Conservation (phyloP, 139 green algal species). For the Tetraselmis chui region DNA sequence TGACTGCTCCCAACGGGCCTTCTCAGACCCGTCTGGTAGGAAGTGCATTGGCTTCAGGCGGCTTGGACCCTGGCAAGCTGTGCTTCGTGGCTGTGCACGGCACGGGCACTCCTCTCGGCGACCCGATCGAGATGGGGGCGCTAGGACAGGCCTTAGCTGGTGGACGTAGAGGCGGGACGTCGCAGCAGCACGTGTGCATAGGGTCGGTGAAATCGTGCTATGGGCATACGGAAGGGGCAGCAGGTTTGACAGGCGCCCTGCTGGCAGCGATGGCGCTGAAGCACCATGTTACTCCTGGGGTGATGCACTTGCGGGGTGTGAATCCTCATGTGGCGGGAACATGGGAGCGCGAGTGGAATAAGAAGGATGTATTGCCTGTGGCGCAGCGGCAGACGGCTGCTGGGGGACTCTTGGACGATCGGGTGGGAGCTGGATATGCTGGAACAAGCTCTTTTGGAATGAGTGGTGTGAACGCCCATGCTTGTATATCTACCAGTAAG, state of each 20-base stretch:
- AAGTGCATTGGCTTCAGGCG: constrained; percentile 16
- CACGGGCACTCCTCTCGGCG: constrained; percentile 30
- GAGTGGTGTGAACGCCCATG: constrained; percentile 40
- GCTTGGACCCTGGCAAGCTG: background rate
- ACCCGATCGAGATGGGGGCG: constrained; percentile 29
- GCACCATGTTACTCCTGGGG: constrained; percentile 16
- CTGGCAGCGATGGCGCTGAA: constrained; percentile 35
- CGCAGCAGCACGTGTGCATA: constrained; percentile 30
- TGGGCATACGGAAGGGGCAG: constrained; percentile 68
- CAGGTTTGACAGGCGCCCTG: constrained; percentile 67
- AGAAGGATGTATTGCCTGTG: background rate
- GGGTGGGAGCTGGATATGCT: background rate
- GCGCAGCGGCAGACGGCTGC: background rate
- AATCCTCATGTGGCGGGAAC: constrained; percentile 15
- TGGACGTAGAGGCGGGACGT: background rate
- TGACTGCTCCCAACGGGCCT: constrained; percentile 79
- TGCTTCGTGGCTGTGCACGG: constrained; percentile 15
- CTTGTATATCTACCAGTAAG: constrained; percentile 16
- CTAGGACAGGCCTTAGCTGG: background rate
- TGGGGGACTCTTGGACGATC: background rate
- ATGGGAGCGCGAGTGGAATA: background rate
- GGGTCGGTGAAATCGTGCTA: constrained; percentile 58
- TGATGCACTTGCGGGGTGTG: constrained; percentile 1
- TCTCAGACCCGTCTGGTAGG: constrained; percentile 44
- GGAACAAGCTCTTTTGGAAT: constrained; percentile 45